phyloP scores from a whole-genome alignment of 2,329 filamentous ascomycete genomes.

The Aspergillus uvarum region DNA sequence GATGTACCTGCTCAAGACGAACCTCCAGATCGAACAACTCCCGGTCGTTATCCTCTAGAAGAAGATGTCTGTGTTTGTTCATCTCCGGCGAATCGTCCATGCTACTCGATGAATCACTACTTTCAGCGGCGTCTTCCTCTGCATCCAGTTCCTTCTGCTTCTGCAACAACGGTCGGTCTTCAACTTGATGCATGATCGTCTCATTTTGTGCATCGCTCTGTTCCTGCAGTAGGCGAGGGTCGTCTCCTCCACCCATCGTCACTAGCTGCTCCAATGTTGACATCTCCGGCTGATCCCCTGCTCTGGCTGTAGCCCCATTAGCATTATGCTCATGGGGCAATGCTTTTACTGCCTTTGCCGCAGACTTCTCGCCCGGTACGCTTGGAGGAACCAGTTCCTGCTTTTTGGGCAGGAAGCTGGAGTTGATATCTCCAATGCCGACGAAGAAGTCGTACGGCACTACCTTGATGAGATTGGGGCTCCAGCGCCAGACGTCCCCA shows the following conservation, averaged over 20 bases:
- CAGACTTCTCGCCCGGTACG: constrained; percentile 26
- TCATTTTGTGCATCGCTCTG: constrained; percentile 86
- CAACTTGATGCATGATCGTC: constrained; percentile 81
- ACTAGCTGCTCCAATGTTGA: constrained; percentile 72
- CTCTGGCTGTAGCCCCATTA: constrained; percentile 34
- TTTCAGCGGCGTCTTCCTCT: constrained; percentile 67
- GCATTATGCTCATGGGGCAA: constrained; percentile 26
- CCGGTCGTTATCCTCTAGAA: constrained; percentile 83
- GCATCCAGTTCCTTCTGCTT: constrained; percentile 90
- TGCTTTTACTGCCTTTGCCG: constrained; percentile 27
- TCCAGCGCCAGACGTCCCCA: constrained; percentile 94
- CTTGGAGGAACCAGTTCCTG: constrained; percentile 54
- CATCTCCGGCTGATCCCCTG: constrained; percentile 36
- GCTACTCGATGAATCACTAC: constrained; percentile 46
- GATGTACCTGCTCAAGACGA: constrained; percentile 73
- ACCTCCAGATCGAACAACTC: constrained; percentile 76
- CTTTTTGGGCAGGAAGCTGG: constrained; percentile 87
- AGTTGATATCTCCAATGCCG: constrained; percentile 97
- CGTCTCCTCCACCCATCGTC: constrained; percentile 71
- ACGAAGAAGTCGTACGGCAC: constrained; percentile 97
- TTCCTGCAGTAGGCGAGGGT: constrained; percentile 66
- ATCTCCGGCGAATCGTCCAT: constrained; percentile 43
- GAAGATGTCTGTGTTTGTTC: constrained; percentile 61
- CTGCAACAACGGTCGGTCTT: constrained; percentile 83
- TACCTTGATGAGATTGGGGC: constrained; percentile 90